A percentile compares a stretch with the other conserved stretches of the same genome.
These are phyloP conservation scores for Trichoderma sp. DNA, from an alignment of 2,329 filamentous ascomycete species.

Conservation along the genomic window DNA sequence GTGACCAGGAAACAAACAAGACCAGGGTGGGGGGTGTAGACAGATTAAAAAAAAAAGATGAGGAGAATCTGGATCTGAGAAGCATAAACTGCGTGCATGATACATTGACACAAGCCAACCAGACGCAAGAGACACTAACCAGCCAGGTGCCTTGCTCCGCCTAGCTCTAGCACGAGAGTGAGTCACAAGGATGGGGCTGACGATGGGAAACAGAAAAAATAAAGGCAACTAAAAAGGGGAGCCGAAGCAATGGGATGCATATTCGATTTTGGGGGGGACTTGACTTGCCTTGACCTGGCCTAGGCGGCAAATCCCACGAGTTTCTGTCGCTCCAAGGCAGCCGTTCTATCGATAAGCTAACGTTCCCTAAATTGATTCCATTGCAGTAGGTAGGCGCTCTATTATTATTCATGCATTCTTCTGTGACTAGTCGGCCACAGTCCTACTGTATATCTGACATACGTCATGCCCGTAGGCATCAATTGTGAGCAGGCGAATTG, in stretches of 20 bases:
- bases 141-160: constrained; percentile 13
- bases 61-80: constrained; percentile 25
- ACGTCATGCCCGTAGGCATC: constrained; percentile 3
- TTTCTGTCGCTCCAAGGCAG: neutral
- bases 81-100: constrained; percentile 24
- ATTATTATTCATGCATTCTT: neutral
- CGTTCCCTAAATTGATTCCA: neutral
- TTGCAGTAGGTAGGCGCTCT: neutral
- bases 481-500: neutral
- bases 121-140: constrained; percentile 15
- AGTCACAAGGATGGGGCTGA: constrained; percentile 29
- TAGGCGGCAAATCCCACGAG: neutral
- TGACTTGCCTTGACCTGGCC: neutral
- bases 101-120: constrained; percentile 2
- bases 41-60: neutral
- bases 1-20: neutral
- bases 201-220: neutral
- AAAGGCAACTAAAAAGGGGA: constrained; percentile 22
- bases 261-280: neutral
- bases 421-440: neutral
- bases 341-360: constrained; percentile 23
- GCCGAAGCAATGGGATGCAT: constrained; percentile 23
- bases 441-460: neutral
- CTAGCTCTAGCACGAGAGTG: constrained; percentile 20
- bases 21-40: neutral